Evolutionary conservation across 2,329 filamentous ascomycete genomes (phyloP), one percentile per base, ranked within the genome.

Genomic region (Blastomyces percursus): DNA sequence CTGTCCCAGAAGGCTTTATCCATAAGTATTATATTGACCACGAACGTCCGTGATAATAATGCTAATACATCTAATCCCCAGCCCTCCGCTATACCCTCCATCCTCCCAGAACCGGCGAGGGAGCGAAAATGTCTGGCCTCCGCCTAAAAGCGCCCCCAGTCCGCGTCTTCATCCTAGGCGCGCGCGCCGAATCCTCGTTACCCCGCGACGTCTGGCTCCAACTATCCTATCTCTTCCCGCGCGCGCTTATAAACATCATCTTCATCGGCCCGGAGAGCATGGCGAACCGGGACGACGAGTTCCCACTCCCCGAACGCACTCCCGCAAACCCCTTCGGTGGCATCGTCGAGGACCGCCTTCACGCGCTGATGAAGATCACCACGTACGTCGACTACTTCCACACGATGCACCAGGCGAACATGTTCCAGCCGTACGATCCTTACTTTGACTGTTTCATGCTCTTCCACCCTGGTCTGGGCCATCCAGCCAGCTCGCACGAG

Each of bases 311-410:
- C 1, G 84, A 89, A 68, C 86, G 92, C 62, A 96, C 91, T 1
- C 80, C 92, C 0, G 78, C 80, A 11, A 99, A 99, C 72, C 94
- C 94, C 0, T 99, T 92, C 69, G 94, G 94, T 51, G 90, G 90
- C n/a, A 83, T 99, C 60, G 85, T 96, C 16, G 95, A 99, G 77
- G 93, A 96, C 74, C 86, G 93, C 60, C 82, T 99, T 9, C 90
- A 88, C 72, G 86, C 88, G 62, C 87, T 88, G 67, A 86, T 97
- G 85, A 99, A 99, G 80, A 96, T 99, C 71, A 94, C 88, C 74
- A 99, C 95, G 0, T 96, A 92, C 71, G 93, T 97, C 60, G 94
- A 99, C 69, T 96, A 99, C 78, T 99, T 95, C 79, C 93, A 99
- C 76, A 97, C 90, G 2, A 84, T 99, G 69, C 93, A 99, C 78